phyloP scores from a whole-genome alignment of 192 early-diverging fungal species.

The Coemansia sp. region DNA sequence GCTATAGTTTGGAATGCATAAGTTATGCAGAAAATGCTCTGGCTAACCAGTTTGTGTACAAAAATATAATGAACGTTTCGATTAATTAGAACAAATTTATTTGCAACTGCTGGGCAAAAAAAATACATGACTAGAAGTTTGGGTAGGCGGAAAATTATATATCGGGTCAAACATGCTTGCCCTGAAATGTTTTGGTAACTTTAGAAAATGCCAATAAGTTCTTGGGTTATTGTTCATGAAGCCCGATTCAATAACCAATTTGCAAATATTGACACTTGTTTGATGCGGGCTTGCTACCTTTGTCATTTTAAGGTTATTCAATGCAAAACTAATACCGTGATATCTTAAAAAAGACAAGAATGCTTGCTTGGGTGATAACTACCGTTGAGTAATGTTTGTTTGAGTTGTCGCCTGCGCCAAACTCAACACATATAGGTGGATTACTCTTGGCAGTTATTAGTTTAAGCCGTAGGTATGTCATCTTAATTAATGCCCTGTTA shows the following conservation, averaged over 20 bases:
- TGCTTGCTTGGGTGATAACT: conserved; percentile 42
- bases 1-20: too few species aligned
- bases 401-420: conserved; percentile 32
- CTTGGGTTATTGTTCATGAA: conserved; percentile 15
- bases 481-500: conserved; percentile 21
- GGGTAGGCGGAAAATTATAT: conserved; percentile 16
- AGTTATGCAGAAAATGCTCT: too few species aligned
- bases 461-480: conserved; percentile 28
- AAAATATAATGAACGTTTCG: too few species aligned
- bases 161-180: conserved; percentile 32
- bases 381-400: conserved; percentile 39
- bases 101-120: background rate
- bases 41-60: too few species aligned
- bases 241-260: conserved; percentile 34
- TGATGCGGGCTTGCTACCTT: conserved; percentile 38
- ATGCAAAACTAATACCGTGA: conserved; percentile 42
- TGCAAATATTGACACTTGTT: conserved; percentile 14
- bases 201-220: conserved; percentile 46
- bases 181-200: conserved; percentile 27
- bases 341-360: conserved; percentile 35
- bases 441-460: conserved; percentile 34
- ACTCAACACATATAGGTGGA: conserved; percentile 34
- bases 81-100: background rate
- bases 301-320: conserved; percentile 32
- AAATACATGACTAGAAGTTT: conserved; percentile 4